These are phyloP conservation scores for Fusarium nygamai DNA, from an alignment of 2,329 filamentous ascomycete species.

Conservation along the genomic window DNA sequence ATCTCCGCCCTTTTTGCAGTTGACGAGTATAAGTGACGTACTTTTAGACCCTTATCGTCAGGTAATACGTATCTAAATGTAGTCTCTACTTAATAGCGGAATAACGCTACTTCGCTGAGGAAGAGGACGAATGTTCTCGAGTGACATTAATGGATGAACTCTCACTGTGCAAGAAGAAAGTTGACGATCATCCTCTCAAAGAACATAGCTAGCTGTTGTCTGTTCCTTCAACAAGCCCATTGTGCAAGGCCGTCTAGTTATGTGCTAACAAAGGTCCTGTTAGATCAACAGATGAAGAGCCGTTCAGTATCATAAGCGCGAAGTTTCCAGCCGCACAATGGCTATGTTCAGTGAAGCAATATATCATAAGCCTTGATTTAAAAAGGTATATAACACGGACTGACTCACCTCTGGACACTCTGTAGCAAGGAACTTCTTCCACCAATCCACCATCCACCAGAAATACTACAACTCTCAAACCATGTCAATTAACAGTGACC, in stretches of 20 bases:
- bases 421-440: neutral
- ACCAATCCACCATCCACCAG: neutral
- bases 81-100: neutral
- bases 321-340: accelerated
- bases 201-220: neutral
- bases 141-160: neutral
- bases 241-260: neutral
- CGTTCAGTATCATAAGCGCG: neutral
- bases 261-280: neutral
- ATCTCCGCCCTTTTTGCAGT: accelerated
- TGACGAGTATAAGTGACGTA: accelerated
- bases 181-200: neutral
- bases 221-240: too few species aligned
- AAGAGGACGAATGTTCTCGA: too few species aligned
- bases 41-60: neutral
- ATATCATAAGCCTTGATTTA: accelerated
- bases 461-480: too few species aligned
- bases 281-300: neutral
- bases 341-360: neutral
- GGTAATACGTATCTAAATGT: neutral
- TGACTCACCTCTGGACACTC: accelerated
- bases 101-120: too few species aligned
- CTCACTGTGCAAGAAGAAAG: neutral
- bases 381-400: neutral
- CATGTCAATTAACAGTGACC: neutral